Evolutionary conservation across 495 filamentous ascomycete species (phyloP).

Genomic region (Xylaria palmicola): DNA sequence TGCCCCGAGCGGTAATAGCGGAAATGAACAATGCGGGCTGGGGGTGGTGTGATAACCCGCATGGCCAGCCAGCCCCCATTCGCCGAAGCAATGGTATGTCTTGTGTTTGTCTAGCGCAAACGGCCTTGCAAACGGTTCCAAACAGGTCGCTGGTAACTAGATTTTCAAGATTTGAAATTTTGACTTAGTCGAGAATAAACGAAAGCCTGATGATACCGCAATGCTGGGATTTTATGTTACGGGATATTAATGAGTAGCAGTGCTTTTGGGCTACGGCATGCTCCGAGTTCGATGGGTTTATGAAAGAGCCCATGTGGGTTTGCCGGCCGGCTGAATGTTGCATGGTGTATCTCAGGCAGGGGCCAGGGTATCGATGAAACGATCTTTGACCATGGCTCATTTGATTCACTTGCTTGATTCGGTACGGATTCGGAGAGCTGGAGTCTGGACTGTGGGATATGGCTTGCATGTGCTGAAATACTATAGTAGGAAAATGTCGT

Average conservation of each 20-base stretch:
- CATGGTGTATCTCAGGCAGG: neutral
- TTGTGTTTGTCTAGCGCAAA: neutral
- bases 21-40: neutral
- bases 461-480: no score
- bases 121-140: neutral
- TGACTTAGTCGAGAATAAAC: neutral
- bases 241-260: neutral
- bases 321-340: conserved; percentile 5
- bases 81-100: neutral
- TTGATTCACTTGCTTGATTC: neutral
- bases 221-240: neutral
- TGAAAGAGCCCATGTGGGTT: neutral
- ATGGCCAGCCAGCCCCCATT: neutral
- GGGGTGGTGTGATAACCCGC: conserved; percentile 5
- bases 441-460: neutral
- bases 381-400: neutral
- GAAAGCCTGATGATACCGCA: neutral
- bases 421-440: neutral
- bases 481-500: no score
- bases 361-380: neutral
- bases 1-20: neutral
- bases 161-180: neutral
- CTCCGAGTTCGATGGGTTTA: neutral
- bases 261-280: neutral
- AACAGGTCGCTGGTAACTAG: no score